Percentiles rank a stretch among this genome's conserved stretches.
Evolutionary conservation across 225 moss, liverwort and hornwort species (phyloP).

Genomic region (Antitrichia curtipendula): DNA sequence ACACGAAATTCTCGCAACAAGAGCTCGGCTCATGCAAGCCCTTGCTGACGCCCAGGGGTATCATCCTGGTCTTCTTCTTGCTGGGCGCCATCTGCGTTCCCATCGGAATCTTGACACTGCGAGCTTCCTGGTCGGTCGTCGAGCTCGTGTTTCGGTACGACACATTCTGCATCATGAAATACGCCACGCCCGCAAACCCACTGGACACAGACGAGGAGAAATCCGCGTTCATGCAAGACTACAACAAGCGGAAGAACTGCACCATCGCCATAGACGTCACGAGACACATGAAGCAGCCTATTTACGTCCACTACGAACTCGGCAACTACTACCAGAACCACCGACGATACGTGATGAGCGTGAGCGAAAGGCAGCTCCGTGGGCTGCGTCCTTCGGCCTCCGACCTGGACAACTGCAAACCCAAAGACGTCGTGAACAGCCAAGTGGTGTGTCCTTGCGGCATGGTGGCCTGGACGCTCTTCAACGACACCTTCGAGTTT

Average conservation of each 20-base stretch:
- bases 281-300: conserved; percentile 18
- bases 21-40: conserved; percentile 32
- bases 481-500: conserved; percentile 38
- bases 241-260: conserved; percentile 31
- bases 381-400: neutral
- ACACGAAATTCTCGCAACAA: conserved; percentile 34
- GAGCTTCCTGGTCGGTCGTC: conserved; percentile 24
- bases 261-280: neutral
- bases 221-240: conserved; percentile 29
- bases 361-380: conserved; percentile 29
- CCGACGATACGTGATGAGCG: conserved; percentile 24
- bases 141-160: conserved; percentile 27
- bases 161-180: conserved; percentile 25
- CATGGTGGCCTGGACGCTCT: conserved; percentile 47
- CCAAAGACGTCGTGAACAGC: conserved; percentile 7
- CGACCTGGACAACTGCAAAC: conserved; percentile 26
- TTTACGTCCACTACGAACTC: conserved; percentile 40
- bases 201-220: conserved; percentile 18
- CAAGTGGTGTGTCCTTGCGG: conserved; percentile 29
- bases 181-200: conserved; percentile 2
- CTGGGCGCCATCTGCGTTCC: conserved; percentile 18
- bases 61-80: conserved; percentile 3
- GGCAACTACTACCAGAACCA: conserved; percentile 47
- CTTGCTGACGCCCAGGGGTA: conserved; percentile 14
- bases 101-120: conserved; percentile 13